These are phyloP conservation scores for Eutrema yunnanense DNA, from an alignment of 345 rosid species.

Conservation along the genomic window DNA sequence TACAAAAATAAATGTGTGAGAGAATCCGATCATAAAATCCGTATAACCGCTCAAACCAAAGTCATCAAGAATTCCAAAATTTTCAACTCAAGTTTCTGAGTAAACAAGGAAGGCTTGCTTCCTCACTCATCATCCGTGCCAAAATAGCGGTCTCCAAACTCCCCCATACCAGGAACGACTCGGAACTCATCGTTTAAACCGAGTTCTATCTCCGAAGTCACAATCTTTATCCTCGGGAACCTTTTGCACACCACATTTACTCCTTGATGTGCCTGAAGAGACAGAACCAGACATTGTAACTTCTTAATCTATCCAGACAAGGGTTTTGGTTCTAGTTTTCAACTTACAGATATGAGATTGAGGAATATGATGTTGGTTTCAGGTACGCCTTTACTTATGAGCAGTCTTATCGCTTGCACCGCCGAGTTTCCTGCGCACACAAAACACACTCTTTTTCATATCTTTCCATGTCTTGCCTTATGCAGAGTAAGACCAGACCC, in stretches of 20 bases:
- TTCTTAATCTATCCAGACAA: neutral
- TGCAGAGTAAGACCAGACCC: neutral
- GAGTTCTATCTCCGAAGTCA: conserved; percentile 84
- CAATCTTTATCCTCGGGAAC: conserved; percentile 91
- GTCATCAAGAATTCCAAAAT: neutral
- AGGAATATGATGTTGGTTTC: conserved; percentile 87
- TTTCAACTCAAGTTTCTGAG: neutral
- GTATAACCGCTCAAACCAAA: neutral
- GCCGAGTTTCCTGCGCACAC: conserved; percentile 65
- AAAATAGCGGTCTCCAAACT: conserved; percentile 92
- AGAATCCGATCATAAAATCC: neutral
- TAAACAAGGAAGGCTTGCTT: neutral
- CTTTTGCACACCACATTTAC: conserved; percentile 86
- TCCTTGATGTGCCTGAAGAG: conserved; percentile 83
- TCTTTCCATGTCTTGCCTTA: neutral
- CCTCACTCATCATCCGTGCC: conserved; percentile 75
- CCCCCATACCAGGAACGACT: conserved; percentile 94
- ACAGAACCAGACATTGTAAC: neutral
- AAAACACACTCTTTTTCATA: neutral
- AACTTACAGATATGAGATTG: conserved; percentile 84
- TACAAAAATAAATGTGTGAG: neutral
- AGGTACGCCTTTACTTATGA: conserved; percentile 80
- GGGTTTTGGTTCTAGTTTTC: neutral
- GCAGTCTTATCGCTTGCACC: conserved; percentile 80
- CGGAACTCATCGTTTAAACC: conserved; percentile 81